Evolutionary conservation across 2,329 filamentous ascomycete species (phyloP).

Genomic region (Tolypocladium ovalisporum): DNA sequence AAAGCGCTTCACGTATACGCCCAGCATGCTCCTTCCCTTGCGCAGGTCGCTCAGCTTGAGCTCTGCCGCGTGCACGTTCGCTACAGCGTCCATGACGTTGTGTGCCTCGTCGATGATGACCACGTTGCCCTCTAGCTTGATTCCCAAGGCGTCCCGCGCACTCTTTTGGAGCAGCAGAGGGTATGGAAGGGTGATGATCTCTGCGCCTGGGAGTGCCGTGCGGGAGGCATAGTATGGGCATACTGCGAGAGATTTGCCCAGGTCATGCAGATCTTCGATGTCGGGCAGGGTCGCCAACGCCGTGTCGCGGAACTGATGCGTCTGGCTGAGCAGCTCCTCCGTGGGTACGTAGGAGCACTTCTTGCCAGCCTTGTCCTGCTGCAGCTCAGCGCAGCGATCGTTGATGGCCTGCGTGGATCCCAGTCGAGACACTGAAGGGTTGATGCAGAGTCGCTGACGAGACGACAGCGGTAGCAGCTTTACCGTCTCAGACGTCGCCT

Average conservation of each 20-base stretch:
- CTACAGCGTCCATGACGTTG: conserved; percentile 92
- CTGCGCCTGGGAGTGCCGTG: conserved; percentile 67
- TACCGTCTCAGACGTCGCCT: conserved; percentile 31
- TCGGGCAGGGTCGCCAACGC: conserved; percentile 77
- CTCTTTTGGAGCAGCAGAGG: conserved; percentile 78
- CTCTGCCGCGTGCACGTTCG: conserved; percentile 72
- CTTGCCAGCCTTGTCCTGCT: conserved; percentile 50
- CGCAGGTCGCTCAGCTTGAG: conserved; percentile 64
- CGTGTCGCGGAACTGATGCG: conserved; percentile 76
- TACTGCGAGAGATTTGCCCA: conserved; percentile 69
- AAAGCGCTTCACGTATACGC: conserved; percentile 76
- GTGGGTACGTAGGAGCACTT: conserved; percentile 69
- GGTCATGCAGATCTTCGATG: conserved; percentile 75
- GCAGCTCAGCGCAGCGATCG: conserved; percentile 81
- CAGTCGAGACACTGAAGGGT: conserved; percentile 65
- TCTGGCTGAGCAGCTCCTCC: conserved; percentile 60
- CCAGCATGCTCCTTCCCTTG: conserved; percentile 63
- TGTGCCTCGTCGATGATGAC: conserved; percentile 97
- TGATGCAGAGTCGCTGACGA: conserved; percentile 82
- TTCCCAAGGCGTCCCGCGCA: conserved; percentile 75
- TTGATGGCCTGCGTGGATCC: conserved; percentile 73
- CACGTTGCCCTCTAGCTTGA: conserved; percentile 77
- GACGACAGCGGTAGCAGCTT: conserved; percentile 81
- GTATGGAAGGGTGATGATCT: conserved; percentile 89
- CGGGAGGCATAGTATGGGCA: conserved; percentile 97